These are phyloP conservation scores for Linum trigynum DNA, from an alignment of 345 rosid genomes.

Conservation along the genomic window DNA sequence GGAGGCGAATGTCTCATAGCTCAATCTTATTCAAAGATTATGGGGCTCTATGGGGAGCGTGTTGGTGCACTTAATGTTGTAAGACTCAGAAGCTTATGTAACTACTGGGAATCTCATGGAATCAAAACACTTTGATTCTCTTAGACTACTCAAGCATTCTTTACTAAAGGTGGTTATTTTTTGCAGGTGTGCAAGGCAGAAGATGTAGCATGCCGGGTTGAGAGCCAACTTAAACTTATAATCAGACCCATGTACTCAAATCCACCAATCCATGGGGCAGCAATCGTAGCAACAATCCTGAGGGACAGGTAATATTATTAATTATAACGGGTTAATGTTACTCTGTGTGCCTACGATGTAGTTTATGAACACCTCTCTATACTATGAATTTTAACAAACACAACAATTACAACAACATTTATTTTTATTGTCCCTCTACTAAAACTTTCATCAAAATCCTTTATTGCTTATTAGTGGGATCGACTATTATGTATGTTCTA, in stretches of 20 bases:
- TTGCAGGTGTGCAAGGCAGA: slow-evolving; percentile 37
- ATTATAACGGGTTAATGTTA: no score
- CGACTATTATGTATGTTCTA: no score
- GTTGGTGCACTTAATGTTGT: slow-evolving; percentile 48
- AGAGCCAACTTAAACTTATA: slow-evolving; percentile 48
- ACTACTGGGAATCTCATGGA: not conserved
- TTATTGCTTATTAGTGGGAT: no score
- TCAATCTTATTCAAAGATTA: slow-evolving; percentile 44
- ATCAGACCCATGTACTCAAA: slow-evolving; percentile 51
- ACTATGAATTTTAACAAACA: no score
- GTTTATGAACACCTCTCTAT: no score
- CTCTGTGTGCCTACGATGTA: no score
- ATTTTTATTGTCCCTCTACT: no score
- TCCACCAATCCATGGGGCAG: slow-evolving; percentile 50
- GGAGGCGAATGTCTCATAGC: slow-evolving; percentile 42
- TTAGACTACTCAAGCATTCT: not conserved
- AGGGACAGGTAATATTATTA: slow-evolving; percentile 26
- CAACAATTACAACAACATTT: no score
- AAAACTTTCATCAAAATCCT: no score
- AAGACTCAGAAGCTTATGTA: not conserved
- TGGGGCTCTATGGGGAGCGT: slow-evolving; percentile 56
- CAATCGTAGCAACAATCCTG: slow-evolving; percentile 37
- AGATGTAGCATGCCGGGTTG: slow-evolving; percentile 34
- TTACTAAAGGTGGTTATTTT: not conserved
- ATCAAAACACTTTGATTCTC: no score